A percentile compares a stretch with the other conserved stretches of the same genome.
Evolutionary conservation across 371 early-diverging fungal species (phyloP).

Genomic region (Nematocida parisii): DNA sequence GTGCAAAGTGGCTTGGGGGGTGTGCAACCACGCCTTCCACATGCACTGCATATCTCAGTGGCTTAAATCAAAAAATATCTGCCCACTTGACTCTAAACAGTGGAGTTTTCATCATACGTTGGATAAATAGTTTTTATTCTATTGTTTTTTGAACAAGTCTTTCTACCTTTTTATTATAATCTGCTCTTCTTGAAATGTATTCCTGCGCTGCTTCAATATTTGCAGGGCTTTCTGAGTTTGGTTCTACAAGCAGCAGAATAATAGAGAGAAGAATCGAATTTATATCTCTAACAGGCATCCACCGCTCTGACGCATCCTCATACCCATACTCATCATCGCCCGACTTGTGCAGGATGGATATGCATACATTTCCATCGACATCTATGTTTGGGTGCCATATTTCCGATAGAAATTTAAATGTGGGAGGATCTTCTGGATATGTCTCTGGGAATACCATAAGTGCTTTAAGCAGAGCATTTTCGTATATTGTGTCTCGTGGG

Average conservation of each 20-base stretch:
- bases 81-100: conserved; percentile 95
- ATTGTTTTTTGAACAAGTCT: conserved; percentile 74
- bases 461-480: conserved; percentile 88
- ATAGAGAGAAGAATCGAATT: conserved; percentile 70
- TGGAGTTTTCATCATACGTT: conserved; percentile 77
- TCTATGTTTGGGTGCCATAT: conserved; percentile 80
- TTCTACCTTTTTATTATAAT: conserved; percentile 76
- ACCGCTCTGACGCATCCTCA: conserved; percentile 82
- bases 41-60: conserved; percentile 97
- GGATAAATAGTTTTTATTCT: conserved; percentile 66
- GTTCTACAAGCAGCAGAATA: conserved; percentile 70
- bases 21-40: conserved; percentile 98
- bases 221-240: conserved; percentile 71
- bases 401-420: conserved; percentile 79
- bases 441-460: conserved; percentile 77
- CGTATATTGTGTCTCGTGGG: conserved; percentile 88
- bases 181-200: conserved; percentile 71
- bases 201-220: conserved; percentile 71
- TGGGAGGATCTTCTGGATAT: conserved; percentile 78
- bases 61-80: conserved; percentile 92
- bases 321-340: conserved; percentile 82
- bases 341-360: conserved; percentile 70
- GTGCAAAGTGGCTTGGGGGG: conserved; percentile 96
- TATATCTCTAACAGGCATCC: conserved; percentile 82
- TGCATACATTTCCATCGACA: conserved; percentile 69